Percentiles rank a stretch among this genome's conserved stretches.
Conservation (phyloP, 768 basidiomycete genomes). For the Lentinula edodes region DNA sequence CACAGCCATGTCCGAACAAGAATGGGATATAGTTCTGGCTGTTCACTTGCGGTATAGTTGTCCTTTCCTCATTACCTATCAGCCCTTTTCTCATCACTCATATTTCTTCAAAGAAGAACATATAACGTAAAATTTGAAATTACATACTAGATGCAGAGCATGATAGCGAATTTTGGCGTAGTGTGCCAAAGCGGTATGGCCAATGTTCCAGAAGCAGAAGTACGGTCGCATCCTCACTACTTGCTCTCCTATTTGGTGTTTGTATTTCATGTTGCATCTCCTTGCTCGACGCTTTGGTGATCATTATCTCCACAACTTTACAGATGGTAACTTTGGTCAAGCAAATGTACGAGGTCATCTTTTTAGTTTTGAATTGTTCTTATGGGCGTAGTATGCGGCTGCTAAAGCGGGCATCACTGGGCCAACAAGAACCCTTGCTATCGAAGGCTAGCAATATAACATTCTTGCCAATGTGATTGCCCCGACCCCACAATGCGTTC, state of each 20-base stretch:
- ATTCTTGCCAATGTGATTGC: conserved; percentile 88
- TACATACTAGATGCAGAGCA: background rate
- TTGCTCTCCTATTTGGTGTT: conserved; percentile 87
- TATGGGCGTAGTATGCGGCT: conserved; percentile 62
- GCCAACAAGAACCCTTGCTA: conserved; percentile 81
- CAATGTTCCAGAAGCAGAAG: conserved; percentile 93
- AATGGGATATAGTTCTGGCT: conserved; percentile 91
- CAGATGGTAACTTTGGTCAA: conserved; percentile 95
- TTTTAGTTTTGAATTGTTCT: background rate
- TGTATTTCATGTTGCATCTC: conserved; percentile 46
- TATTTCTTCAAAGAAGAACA: conserved; percentile 52
- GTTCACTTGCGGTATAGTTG: conserved; percentile 66
- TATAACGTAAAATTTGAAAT: conserved; percentile 56
- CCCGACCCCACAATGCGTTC: conserved; percentile 38
- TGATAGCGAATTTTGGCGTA: conserved; percentile 21
- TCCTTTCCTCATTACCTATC: background rate
- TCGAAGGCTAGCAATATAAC: conserved; percentile 89
- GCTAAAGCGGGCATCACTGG: conserved; percentile 92
- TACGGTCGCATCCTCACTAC: conserved; percentile 95
- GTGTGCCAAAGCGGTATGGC: conserved; percentile 95
- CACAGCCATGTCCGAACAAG: conserved; percentile 78
- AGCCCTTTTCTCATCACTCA: background rate
- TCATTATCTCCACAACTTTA: background rate
- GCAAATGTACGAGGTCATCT: conserved; percentile 54
- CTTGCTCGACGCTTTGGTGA: background rate